Conservation (phyloP, 2,329 filamentous ascomycete genomes). For the Gliomastix tumulicola region DNA sequence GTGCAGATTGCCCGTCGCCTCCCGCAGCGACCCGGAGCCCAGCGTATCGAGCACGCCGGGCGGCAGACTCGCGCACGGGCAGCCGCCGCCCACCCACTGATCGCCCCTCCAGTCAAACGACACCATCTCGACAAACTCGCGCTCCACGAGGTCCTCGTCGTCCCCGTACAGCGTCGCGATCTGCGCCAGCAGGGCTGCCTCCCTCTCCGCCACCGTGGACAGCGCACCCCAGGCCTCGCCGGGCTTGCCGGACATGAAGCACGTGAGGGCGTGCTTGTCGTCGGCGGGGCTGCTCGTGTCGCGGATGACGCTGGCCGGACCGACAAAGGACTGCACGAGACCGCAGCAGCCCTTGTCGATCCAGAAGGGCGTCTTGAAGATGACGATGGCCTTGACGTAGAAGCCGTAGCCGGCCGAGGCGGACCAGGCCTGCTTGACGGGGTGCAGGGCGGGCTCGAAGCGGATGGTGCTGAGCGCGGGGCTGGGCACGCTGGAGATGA, state of each 20-base stretch:
- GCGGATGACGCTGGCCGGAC: constrained; percentile 35
- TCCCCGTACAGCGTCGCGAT: constrained; percentile 14
- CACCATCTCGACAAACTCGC: constrained; percentile 21
- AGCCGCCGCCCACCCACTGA: constrained; percentile 26
- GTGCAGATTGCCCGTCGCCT: constrained; percentile 29
- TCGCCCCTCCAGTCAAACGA: constrained; percentile 29
- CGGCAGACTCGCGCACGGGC: constrained; percentile 25
- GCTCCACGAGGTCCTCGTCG: constrained; percentile 3
- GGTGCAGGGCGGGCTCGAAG: constrained; percentile 39
- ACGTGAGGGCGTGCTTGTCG: constrained; percentile 23
- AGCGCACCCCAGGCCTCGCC: constrained; percentile 22
- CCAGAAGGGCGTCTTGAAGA: constrained; percentile 32
- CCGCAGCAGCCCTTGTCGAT: constrained; percentile 32
- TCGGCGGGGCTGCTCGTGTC: constrained; percentile 28
- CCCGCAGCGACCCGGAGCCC: constrained; percentile 21
- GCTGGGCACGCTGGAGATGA: constrained; percentile 41
- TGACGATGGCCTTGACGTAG: constrained; percentile 43
- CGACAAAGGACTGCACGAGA: constrained; percentile 32
- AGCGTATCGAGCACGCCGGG: constrained; percentile 28
- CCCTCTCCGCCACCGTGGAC: constrained; percentile 9
- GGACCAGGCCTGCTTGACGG: constrained; percentile 23
- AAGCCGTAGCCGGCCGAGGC: constrained; percentile 32
- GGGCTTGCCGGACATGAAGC: constrained; percentile 29
- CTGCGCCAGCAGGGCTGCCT: constrained; percentile 15
- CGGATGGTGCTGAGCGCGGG: constrained; percentile 34